Evolutionary conservation across 371 early-diverging fungal genomes (phyloP), one percentile per base, ranked within the genome.

Genomic region (Circinella minor): DNA sequence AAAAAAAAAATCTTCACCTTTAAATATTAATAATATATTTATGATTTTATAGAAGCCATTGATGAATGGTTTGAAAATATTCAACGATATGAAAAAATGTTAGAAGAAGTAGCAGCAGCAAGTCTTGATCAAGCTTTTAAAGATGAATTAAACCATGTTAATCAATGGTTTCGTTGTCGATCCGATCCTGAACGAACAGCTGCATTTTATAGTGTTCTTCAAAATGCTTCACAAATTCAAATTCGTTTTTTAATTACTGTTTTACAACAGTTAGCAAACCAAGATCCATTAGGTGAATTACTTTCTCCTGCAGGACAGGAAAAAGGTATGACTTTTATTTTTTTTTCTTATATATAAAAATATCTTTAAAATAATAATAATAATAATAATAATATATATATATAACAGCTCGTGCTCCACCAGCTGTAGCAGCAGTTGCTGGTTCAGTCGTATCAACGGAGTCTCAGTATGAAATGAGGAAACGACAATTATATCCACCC

Each of bases 31-130:
- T 51, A 18, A 51, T 18, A 4, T 51, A 27, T 27, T 27, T 27
- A 27, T 27, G 27, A 27, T 47, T 51, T 4, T 57, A 91, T 91
- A 54, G 91, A 91, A 66, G 95, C 93, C 17, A 93, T 96, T 66
- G 97, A 97, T 82, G 84, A 87, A 65, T 95, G 95, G 96, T 95
- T 93, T 73, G 94, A 95, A 75, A 95, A 97, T 71, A 85, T 97
- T 60, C 90, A 91, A 70, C 91, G 95, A 71, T 96, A 95, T 77
- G 96, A 98, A 74, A 87, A 91, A 49, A 96, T 94, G 71, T 86
- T 98, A n/a, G 97, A 98, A 77, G 94, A 95, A 66, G 96, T 96
- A 90, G 94, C 96, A 20, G 88, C 86, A n/a, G 93, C 94, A 38
- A 95, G 94, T 75, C 80, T 97, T 66, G 97, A 97, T 80, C 94